phyloP scores from a whole-genome alignment of 192 early-diverging fungal species.

The Umbelopsis isabellina region DNA sequence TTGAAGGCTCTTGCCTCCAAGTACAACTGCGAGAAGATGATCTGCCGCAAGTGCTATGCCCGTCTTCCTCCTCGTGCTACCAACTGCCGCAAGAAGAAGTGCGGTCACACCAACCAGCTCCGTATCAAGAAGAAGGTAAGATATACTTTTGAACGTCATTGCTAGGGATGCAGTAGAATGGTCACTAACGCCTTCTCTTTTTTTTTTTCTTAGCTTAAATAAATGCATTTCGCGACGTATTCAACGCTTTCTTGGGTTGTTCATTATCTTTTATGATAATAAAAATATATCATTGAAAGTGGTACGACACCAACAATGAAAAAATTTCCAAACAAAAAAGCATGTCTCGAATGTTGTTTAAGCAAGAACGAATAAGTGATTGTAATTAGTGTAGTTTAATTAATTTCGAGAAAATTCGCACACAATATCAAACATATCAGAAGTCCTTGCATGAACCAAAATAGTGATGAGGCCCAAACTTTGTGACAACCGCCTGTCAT shows the following conservation, averaged over 20 bases:
- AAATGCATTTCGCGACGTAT: constrained; percentile 8
- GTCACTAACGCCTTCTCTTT: not conserved
- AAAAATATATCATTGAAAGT: constrained; percentile 19
- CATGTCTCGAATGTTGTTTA: too few species aligned
- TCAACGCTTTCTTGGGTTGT: constrained; percentile 14
- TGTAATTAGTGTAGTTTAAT: too few species aligned
- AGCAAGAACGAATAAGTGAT: too few species aligned
- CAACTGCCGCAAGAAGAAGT: constrained; percentile 99
- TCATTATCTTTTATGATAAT: constrained; percentile 11
- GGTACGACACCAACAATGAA: constrained; percentile 4
- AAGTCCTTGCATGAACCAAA: too few species aligned
- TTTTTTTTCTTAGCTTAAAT: not conserved
- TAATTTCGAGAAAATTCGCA: too few species aligned
- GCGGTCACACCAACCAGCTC: constrained; percentile 99
- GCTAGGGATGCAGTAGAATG: not conserved
- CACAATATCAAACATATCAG: too few species aligned
- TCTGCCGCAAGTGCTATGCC: constrained; percentile 99
- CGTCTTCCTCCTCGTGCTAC: constrained; percentile 98
- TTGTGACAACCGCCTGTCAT: too few species aligned
- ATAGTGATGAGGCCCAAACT: too few species aligned
- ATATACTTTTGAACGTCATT: not conserved
- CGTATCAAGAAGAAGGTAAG: constrained; percentile 97
- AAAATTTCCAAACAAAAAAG: too few species aligned
- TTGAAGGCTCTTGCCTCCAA: constrained; percentile 98
- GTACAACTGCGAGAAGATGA: constrained; percentile 99